Base-by-base conservation (phyloP, 768 basidiomycete genomes). In the Auricularia sp. region DNA sequence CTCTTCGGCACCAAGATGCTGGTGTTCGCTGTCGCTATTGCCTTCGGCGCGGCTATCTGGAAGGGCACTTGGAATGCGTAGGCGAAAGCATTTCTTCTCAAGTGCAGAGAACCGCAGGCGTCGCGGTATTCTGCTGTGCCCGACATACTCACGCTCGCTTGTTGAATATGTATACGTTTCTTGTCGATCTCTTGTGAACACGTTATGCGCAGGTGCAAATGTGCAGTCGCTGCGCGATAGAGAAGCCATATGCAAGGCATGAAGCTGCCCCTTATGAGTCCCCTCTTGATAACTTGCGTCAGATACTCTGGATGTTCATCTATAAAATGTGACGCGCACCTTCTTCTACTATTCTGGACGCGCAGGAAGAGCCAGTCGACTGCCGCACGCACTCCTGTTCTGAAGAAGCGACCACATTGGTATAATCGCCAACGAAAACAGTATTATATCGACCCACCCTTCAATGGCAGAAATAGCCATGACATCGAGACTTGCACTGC, bases 341-440 rank as follows among this genome's bases (percentile, higher is more conserved):
- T 83, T 67, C 76, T 74, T 59, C 89, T 78, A 67, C 91, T 92
- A 68, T 93, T 94, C 75, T 96, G 93, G 3, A 97, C 94, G 0
- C 94, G 83, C 63, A 95, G 85, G 72, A 96, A 96, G 34, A 98
- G 72, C 95, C 95, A 98, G 71, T 97, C 90, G 2, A 97, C 90
- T 0, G 91, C 93, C 61, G 90, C 89, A 64, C 88, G 83, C 16
- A 96, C 87, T 1, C 95, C 94, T 36, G 91, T 91, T 53, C 94
- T 97, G 12, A 53, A 36, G 65, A 33, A 39, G 39, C 61, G 36
- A 42, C 6, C 3, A 62, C 3, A 54, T 36, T 43, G 54, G 47
- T 36, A 65, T 29, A 29, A 29, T 2, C 35, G 16, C 16, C 35
- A 16, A 42, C 16, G 58, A 34, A 18, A 35, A 36, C 62, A 7